Evolutionary conservation across 768 basidiomycete species (phyloP), one percentile per base, ranked within the genome.

Genomic region (Suillus discolor): DNA sequence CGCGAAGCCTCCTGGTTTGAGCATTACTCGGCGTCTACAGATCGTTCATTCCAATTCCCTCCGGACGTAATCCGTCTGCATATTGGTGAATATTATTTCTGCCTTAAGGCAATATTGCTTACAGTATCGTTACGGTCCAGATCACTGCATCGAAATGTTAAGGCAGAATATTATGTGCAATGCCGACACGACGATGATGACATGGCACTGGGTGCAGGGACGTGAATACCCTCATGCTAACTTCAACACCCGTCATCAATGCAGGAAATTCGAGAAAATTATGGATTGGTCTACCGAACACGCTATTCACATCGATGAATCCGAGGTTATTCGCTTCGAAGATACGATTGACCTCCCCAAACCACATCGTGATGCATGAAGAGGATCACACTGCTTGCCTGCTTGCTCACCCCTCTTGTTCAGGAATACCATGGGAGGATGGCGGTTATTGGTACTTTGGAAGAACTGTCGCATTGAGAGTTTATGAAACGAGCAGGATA

Each of bases 81-180:
- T 61, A 41, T 68, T 25, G 61, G 65, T 68, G 45, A 62, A 39
- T 44, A 31, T 25, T 9, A 9, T 45, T 18, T 45, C n/a, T 42
- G 20, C 20, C n/a, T 31, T 38, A 15, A 28, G 25, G 31, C 11
- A 42, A 0, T 5, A 20, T 55, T 20, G 5, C 38, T 42, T 12
- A 42, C 28, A 20, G 25, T 39, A 11, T 16, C 31, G 18, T 34
- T 55, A 34, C 53, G 28, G 9, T 55, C 5, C 28, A 68, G 67
- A 64, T 36, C 57, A 55, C 28, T 68, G 67, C 42, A 25, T 68
- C 38, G 67, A 68, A 25, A 41, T 61, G 44, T 23, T 64, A 28
- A 57, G 67, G 18, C 65, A 68, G 53, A 66, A 38, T 15, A 15
- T 68, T 20, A 68, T 68, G 66, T 68, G 67, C 38, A 49, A 55